Evolutionary conservation across 2,329 filamentous ascomycete genomes (phyloP).

Genomic region (Stagonosporopsis rhizophila): DNA sequence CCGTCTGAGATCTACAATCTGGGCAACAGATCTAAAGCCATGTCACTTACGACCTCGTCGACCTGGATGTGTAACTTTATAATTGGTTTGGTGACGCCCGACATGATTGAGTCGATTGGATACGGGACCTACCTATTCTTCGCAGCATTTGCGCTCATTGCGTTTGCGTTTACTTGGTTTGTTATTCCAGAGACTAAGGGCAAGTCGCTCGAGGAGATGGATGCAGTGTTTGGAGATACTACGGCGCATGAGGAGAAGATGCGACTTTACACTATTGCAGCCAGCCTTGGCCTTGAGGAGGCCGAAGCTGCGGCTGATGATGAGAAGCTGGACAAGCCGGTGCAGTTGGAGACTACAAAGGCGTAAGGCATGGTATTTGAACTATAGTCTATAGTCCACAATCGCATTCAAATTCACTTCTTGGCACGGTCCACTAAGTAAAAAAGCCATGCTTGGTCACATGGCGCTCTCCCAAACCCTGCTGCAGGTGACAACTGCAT

Average conservation of each 20-base stretch:
- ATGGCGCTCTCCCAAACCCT: too few species aligned
- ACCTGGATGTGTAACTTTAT: slow-evolving; percentile 83
- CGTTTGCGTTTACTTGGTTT: slow-evolving; percentile 57
- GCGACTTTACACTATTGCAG: slow-evolving; percentile 29
- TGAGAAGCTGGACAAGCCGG: slow-evolving; percentile 20
- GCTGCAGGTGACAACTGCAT: background rate
- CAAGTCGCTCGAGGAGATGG: slow-evolving; percentile 78
- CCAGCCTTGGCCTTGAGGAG: slow-evolving; percentile 27
- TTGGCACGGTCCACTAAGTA: too few species aligned
- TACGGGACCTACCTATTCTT: slow-evolving; percentile 60
- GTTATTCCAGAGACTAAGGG: slow-evolving; percentile 77
- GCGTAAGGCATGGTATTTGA: too few species aligned
- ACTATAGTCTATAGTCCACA: too few species aligned
- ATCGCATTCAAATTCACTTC: too few species aligned
- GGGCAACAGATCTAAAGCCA: slow-evolving; percentile 71
- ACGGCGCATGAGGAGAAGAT: slow-evolving; percentile 62
- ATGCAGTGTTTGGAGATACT: slow-evolving; percentile 84
- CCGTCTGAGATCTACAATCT: slow-evolving; percentile 77
- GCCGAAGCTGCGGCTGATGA: slow-evolving; percentile 22
- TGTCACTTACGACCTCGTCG: slow-evolving; percentile 70
- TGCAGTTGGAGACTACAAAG: slow-evolving; percentile 12
- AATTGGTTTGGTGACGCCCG: slow-evolving; percentile 72
- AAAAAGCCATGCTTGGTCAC: too few species aligned
- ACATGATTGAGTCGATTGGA: slow-evolving; percentile 70
- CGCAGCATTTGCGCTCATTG: slow-evolving; percentile 57